Conservation (phyloP, 2,329 filamentous ascomycete species). For the Sclerotinia glacialis region DNA sequence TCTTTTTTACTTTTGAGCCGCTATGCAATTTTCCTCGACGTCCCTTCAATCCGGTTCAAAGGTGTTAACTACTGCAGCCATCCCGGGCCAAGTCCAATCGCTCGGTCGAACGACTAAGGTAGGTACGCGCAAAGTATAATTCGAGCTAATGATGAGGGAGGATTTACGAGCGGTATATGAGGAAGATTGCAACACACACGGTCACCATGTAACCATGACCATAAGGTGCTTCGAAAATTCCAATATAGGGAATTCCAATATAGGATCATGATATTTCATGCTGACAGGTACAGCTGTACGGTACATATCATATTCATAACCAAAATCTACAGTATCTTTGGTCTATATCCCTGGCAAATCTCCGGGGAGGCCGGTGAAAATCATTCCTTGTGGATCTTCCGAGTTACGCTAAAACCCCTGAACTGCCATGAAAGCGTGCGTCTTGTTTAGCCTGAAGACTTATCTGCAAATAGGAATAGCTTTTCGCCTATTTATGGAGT, state of each 20-base stretch:
- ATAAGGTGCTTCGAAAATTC: neutral
- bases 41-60: neutral
- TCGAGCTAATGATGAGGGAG: neutral
- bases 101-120: neutral
- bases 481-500: neutral
- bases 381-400: neutral
- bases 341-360: neutral
- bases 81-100: neutral
- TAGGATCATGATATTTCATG: neutral
- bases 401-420: neutral
- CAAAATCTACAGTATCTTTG: neutral
- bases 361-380: neutral
- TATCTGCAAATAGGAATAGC: neutral
- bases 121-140: constrained; percentile 10
- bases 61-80: neutral
- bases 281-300: neutral
- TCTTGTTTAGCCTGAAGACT: neutral
- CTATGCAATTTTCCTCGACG: constrained; percentile 11
- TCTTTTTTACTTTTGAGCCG: neutral
- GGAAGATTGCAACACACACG: neutral
- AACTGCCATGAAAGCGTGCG: neutral
- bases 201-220: neutral
- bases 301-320: neutral
- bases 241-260: neutral
- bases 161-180: neutral